Conservation (phyloP, 2,329 filamentous ascomycete genomes). For the Fusarium torulosum region DNA sequence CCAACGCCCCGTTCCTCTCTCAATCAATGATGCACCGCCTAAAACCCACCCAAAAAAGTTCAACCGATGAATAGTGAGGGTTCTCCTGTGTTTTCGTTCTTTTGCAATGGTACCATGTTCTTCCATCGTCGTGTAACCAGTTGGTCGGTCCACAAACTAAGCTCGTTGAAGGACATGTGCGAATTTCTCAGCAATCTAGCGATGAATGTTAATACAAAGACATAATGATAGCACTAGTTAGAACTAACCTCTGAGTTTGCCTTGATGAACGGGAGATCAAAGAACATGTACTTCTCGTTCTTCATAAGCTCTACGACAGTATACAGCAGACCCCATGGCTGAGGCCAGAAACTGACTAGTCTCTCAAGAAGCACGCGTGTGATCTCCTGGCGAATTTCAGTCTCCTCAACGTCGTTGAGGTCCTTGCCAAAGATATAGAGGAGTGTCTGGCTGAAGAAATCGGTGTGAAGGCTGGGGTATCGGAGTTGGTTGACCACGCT, state of each 20-base stretch:
- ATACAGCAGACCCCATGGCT: conserved; percentile 94
- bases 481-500: conserved; percentile 93
- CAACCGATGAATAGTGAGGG: conserved; percentile 32
- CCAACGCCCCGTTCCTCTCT: conserved; percentile 42
- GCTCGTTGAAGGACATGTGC: conserved; percentile 53
- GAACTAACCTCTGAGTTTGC: conserved; percentile 81
- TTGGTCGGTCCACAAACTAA: conserved; percentile 33
- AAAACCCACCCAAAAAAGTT: conserved; percentile 40
- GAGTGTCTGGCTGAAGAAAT: conserved; percentile 90
- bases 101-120: conserved; percentile 30
- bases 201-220: conserved; percentile 21
- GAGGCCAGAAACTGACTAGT: conserved; percentile 87
- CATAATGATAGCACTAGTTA: background rate
- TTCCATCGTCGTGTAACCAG: conserved; percentile 12
- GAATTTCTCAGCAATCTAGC: conserved; percentile 55
- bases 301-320: conserved; percentile 91
- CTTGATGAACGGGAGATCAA: conserved; percentile 93
- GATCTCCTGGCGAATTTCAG: conserved; percentile 89
- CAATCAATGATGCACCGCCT: conserved; percentile 40
- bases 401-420: conserved; percentile 78
- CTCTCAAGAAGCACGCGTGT: conserved; percentile 90
- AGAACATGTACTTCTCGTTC: conserved; percentile 92
- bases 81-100: conserved; percentile 33
- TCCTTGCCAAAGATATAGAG: conserved; percentile 88
- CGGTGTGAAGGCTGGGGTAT: conserved; percentile 88